Evolutionary conservation across 129 eudicot genomes (phyloP).

Genomic region (Glebionis coronaria): DNA sequence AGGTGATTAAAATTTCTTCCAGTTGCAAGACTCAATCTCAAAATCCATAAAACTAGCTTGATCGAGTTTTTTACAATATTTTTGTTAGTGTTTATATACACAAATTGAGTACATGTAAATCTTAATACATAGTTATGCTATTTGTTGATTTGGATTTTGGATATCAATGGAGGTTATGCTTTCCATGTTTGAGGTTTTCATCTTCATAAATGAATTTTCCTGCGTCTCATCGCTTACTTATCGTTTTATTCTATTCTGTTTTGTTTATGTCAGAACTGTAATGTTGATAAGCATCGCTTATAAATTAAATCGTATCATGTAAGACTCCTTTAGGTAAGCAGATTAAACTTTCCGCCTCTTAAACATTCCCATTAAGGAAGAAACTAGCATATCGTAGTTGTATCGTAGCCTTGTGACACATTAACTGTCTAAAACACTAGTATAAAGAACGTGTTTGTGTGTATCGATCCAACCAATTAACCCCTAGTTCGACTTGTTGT

Average conservation of each 20-base stretch:
- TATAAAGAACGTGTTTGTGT: too few relatives aligned
- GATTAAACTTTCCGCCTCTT: too few relatives aligned
- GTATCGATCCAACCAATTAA: too few relatives aligned
- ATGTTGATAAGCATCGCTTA: too few relatives aligned
- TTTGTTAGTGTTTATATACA: neutral
- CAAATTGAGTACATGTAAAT: constrained; percentile 15
- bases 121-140: constrained; percentile 13
- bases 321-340: too few relatives aligned
- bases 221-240: neutral
- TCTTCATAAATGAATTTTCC: constrained; percentile 22
- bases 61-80: neutral
- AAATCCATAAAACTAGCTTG: neutral
- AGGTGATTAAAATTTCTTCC: constrained; percentile 24
- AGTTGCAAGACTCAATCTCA: constrained; percentile 6
- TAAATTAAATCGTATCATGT: too few relatives aligned
- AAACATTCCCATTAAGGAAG: too few relatives aligned
- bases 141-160: constrained; percentile 18
- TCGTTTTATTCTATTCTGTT: neutral
- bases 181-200: constrained; percentile 4
- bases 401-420: too few relatives aligned
- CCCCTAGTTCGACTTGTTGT: too few relatives aligned
- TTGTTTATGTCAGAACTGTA: too few relatives aligned
- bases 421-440: too few relatives aligned
- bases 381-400: too few relatives aligned
- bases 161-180: constrained; percentile 7